phyloP scores from a whole-genome alignment of 2,329 filamentous ascomycete genomes.

The Aureobasidium sp. region DNA sequence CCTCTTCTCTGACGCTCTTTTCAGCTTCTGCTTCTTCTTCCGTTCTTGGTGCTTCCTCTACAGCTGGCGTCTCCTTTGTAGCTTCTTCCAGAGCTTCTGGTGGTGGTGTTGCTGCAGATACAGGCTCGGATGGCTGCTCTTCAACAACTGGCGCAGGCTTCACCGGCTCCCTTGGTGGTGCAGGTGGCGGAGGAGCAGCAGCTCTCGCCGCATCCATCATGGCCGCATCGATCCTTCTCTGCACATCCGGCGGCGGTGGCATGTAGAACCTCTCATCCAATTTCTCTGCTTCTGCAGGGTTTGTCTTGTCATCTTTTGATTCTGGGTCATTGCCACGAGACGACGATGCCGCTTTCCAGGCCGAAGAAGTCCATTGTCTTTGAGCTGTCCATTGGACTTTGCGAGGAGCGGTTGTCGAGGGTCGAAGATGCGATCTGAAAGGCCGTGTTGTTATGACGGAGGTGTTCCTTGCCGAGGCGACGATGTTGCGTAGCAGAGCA shows the following conservation, averaged over 20 bases:
- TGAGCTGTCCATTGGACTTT: background rate
- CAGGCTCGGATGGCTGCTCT: background rate
- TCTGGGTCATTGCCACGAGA: background rate
- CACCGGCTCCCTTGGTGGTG: background rate
- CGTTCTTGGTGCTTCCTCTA: background rate
- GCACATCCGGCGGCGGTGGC: constrained; percentile 9
- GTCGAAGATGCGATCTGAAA: background rate
- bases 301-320: background rate
- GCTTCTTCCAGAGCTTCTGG: background rate
- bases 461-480: background rate
- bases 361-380: constrained; percentile 5
- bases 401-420: background rate
- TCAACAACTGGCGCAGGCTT: background rate
- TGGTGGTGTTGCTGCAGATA: background rate
- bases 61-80: background rate
- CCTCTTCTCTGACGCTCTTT: background rate
- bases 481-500: constrained; percentile 10
- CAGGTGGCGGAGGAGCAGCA: background rate
- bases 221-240: constrained; percentile 4
- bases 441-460: background rate
- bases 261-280: constrained; percentile 12
- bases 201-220: background rate
- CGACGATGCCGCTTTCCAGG: background rate
- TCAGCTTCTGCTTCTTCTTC: background rate
- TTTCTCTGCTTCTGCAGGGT: background rate